A percentile compares a stretch with the other conserved stretches of the same genome.
Conservation (phyloP, 164 flowering plant genomes). For the Stephania cephalantha region DNA sequence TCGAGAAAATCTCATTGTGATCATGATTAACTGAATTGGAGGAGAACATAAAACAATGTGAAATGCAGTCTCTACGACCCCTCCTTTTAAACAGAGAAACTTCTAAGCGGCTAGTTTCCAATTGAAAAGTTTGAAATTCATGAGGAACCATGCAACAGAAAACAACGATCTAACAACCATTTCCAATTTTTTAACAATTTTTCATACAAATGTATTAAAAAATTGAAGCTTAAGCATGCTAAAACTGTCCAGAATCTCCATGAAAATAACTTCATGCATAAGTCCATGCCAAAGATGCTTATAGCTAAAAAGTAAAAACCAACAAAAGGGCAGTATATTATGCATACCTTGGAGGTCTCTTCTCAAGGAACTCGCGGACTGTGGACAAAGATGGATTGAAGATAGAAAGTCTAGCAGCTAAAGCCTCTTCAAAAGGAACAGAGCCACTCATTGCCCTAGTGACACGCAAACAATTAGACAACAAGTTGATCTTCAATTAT, state of each 20-base stretch:
- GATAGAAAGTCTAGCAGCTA: conserved; percentile 83
- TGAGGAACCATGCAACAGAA: not conserved
- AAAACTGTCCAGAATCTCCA: not conserved
- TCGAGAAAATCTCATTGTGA: too few species aligned
- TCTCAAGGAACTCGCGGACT: conserved; percentile 71
- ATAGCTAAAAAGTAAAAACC: not conserved
- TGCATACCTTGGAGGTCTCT: conserved; percentile 77
- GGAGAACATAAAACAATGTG: too few species aligned
- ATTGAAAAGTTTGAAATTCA: not conserved
- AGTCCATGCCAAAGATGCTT: not conserved
- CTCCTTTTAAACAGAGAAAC: not conserved
- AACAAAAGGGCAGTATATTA: not conserved
- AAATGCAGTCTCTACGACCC: too few species aligned
- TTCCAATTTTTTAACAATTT: not conserved
- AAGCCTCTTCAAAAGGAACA: conserved; percentile 92
- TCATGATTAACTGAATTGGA: too few species aligned
- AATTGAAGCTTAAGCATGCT: not conserved
- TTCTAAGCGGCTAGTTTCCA: not conserved
- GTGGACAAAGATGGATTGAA: conserved; percentile 80
- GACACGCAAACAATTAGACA: conserved; percentile 15
- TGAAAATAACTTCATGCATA: not conserved
- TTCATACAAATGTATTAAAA: not conserved
- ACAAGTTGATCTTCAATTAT: conserved; percentile 1
- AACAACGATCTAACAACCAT: not conserved
- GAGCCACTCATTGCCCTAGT: conserved; percentile 94